Evolutionary conservation across 495 filamentous ascomycete species (phyloP).

Genomic region (Aspergillus haitiensis): DNA sequence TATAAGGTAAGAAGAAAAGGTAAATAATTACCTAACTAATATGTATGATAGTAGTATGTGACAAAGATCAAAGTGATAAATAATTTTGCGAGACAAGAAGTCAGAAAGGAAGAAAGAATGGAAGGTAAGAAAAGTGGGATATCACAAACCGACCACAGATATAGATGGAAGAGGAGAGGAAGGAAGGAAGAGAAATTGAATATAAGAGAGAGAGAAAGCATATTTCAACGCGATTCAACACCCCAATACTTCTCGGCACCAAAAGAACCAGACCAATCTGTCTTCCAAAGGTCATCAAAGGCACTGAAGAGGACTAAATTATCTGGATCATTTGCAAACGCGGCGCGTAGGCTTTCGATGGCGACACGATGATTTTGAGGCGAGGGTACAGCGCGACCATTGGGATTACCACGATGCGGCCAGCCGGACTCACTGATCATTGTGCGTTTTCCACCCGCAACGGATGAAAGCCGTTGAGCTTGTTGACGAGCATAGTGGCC

Average conservation of each 20-base stretch:
- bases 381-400: conserved; percentile 64
- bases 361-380: conserved; percentile 62
- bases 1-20: background rate
- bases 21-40: background rate
- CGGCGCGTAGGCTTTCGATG: conserved; percentile 58
- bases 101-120: background rate
- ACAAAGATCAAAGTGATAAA: background rate
- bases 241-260: conserved; percentile 75
- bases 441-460: conserved; percentile 55
- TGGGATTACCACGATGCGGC: conserved; percentile 64
- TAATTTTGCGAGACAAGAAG: background rate
- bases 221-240: conserved; percentile 36
- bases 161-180: background rate
- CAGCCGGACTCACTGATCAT: conserved; percentile 82
- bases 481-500: conserved; percentile 62
- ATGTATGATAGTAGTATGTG: background rate
- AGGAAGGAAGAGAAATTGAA: background rate
- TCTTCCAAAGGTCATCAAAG: conserved; percentile 79
- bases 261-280: conserved; percentile 61
- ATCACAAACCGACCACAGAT: background rate
- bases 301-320: conserved; percentile 70
- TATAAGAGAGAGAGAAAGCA: conserved; percentile 1
- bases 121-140: background rate
- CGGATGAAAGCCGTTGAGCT: conserved; percentile 49
- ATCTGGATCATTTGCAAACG: conserved; percentile 45